A percentile compares a stretch with the other conserved stretches of the same genome.
Evolutionary conservation across 495 filamentous ascomycete genomes (phyloP).

Genomic region (Bacidia rubella): DNA sequence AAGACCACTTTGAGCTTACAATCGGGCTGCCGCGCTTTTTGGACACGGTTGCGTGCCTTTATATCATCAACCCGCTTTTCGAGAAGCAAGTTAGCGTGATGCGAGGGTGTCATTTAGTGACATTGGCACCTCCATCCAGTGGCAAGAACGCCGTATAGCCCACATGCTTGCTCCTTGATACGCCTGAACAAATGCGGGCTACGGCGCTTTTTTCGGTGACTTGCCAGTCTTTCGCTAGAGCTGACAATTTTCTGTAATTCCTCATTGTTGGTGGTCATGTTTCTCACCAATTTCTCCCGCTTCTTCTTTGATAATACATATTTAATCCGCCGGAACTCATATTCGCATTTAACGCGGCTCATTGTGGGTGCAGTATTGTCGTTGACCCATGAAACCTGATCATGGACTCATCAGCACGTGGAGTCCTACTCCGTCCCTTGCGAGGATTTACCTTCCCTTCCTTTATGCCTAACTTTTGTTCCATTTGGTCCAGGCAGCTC

Average conservation of each 20-base stretch:
- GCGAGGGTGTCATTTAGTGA: background rate
- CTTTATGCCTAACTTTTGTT: background rate
- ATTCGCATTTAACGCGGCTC: background rate
- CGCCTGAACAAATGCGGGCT: background rate
- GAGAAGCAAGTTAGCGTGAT: background rate
- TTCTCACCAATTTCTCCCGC: background rate
- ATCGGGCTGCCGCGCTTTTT: background rate
- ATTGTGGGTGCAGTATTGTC: background rate
- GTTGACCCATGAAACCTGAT: background rate
- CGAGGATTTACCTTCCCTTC: background rate
- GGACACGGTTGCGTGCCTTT: background rate
- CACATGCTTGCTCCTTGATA: conserved; percentile 1
- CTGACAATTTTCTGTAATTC: conserved; percentile 2
- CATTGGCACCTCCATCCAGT: background rate
- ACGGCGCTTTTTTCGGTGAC: background rate
- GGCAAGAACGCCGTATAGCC: background rate
- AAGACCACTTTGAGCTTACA: background rate
- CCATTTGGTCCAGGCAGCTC: background rate
- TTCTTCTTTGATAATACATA: background rate
- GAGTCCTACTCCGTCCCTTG: no score
- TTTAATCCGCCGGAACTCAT: background rate
- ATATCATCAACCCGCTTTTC: background rate
- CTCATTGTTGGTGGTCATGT: conserved; percentile 6
- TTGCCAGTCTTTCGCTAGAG: conserved; percentile 6
- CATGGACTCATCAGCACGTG: background rate